These are phyloP conservation scores for Fusarium penzigii DNA, from an alignment of 2,329 filamentous ascomycete genomes.

Conservation along the genomic window DNA sequence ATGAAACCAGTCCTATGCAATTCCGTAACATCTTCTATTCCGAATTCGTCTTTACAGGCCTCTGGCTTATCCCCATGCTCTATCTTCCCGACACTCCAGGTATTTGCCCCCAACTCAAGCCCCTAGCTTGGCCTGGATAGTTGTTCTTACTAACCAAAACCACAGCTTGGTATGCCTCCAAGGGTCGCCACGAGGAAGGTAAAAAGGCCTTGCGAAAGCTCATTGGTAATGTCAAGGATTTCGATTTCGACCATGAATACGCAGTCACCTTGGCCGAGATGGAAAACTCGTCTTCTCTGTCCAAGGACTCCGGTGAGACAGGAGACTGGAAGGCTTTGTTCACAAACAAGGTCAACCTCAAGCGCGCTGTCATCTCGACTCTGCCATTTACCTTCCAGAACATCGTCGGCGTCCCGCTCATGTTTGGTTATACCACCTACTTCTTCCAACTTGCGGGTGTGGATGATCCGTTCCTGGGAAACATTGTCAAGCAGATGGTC, in stretches of 20 bases:
- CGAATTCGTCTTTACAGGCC: slow-evolving; percentile 11
- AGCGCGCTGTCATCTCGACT: slow-evolving; percentile 13
- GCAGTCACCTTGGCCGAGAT: slow-evolving; percentile 20
- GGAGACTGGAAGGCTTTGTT: slow-evolving; percentile 12
- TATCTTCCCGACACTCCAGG: slow-evolving; percentile 11
- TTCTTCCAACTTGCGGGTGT: slow-evolving; percentile 25
- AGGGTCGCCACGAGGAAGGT: slow-evolving; percentile 10
- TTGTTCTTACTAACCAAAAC: background rate
- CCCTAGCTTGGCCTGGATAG: no score
- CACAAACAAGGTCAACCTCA: slow-evolving; percentile 11
- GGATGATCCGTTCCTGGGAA: slow-evolving; percentile 23
- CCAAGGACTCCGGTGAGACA: slow-evolving; percentile 1
- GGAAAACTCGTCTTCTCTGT: slow-evolving; percentile 3
- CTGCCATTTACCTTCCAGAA: slow-evolving; percentile 25
- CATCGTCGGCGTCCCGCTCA: slow-evolving; percentile 22
- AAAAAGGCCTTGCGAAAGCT: slow-evolving; percentile 16
- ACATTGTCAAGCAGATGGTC: slow-evolving; percentile 16
- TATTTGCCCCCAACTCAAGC: background rate
- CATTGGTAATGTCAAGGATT: slow-evolving; percentile 6
- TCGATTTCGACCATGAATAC: slow-evolving; percentile 23
- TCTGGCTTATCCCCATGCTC: slow-evolving; percentile 10
- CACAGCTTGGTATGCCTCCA: slow-evolving; percentile 5
- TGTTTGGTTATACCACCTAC: slow-evolving; percentile 26
- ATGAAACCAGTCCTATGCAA: slow-evolving; percentile 3
- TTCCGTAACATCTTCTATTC: slow-evolving; percentile 13